A percentile compares a stretch with the other conserved stretches of the same genome.
Evolutionary conservation across 2,329 filamentous ascomycete species (phyloP).

Genomic region (Xylariaceae sp.): DNA sequence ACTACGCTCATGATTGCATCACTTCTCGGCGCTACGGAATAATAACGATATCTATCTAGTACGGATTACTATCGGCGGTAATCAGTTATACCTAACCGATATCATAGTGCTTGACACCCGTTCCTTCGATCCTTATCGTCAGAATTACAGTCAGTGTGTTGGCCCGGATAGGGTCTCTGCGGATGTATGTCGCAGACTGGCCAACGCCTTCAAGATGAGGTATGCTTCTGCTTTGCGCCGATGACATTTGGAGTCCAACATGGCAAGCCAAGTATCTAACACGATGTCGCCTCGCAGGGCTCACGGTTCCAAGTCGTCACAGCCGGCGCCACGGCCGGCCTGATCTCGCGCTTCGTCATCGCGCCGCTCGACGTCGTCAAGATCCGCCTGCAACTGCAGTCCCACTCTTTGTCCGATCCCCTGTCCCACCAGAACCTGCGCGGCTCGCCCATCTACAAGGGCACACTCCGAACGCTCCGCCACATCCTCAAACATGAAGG

Average conservation of each 20-base stretch:
- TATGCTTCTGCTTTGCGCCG: slow-evolving; percentile 27
- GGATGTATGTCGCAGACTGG: slow-evolving; percentile 41
- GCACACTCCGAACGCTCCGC: slow-evolving; percentile 68
- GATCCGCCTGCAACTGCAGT: slow-evolving; percentile 92
- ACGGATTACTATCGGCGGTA: neutral
- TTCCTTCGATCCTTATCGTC: neutral
- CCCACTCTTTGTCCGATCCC: slow-evolving; percentile 75
- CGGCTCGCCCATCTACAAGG: slow-evolving; percentile 59
- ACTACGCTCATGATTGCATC: no score
- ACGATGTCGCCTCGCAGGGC: slow-evolving; percentile 37
- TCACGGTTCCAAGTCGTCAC: slow-evolving; percentile 51
- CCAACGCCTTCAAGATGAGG: slow-evolving; percentile 55
- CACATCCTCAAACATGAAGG: slow-evolving; percentile 79
- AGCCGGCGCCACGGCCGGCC: slow-evolving; percentile 63
- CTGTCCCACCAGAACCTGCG: slow-evolving; percentile 47
- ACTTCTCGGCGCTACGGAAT: no score
- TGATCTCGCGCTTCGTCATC: slow-evolving; percentile 89
- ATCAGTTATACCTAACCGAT: neutral
- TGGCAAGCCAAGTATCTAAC: slow-evolving; percentile 1
- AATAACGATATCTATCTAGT: no score
- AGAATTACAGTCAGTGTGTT: slow-evolving; percentile 3
- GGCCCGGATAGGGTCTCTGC: slow-evolving; percentile 28
- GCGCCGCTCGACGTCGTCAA: slow-evolving; percentile 96
- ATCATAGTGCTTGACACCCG: neutral
- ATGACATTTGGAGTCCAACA: neutral